Conservation (phyloP, 352 stramenopile species). For the Pythium insidiosum region DNA sequence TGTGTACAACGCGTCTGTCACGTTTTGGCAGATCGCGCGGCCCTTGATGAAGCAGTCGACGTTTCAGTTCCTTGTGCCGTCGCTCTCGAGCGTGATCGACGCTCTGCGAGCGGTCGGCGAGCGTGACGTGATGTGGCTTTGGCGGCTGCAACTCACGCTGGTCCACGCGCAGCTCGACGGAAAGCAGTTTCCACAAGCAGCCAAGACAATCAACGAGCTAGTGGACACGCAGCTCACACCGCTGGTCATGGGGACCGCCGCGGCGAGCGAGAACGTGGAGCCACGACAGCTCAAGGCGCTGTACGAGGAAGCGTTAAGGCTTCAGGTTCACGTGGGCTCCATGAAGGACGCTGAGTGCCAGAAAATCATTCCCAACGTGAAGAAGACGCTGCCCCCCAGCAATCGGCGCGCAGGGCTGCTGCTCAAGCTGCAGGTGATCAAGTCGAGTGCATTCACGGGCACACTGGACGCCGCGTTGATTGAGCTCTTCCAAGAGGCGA, state of each 20-base stretch:
- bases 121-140: constrained; percentile 60
- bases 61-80: constrained; percentile 65
- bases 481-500: constrained; percentile 60
- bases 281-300: constrained; percentile 31
- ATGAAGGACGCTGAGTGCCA: constrained; percentile 75
- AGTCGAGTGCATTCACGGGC: constrained; percentile 31
- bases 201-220: constrained; percentile 60
- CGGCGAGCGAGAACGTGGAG: constrained; percentile 9
- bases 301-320: constrained; percentile 54
- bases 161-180: constrained; percentile 66
- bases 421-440: constrained; percentile 60
- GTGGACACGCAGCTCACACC: constrained; percentile 49
- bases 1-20: constrained; percentile 87
- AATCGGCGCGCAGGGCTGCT: constrained; percentile 37
- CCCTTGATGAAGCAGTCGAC: constrained; percentile 76
- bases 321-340: constrained; percentile 64
- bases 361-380: constrained; percentile 57
- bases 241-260: constrained; percentile 22
- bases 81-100: constrained; percentile 55
- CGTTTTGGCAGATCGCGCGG: constrained; percentile 79
- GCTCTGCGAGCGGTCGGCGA: constrained; percentile 64
- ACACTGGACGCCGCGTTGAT: constrained; percentile 33
- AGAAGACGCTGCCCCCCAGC: constrained; percentile 21
- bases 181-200: constrained; percentile 40
- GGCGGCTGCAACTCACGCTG: constrained; percentile 51